These are phyloP conservation scores for Ophiocordyceps robertsii DNA, from an alignment of 2,329 filamentous ascomycete genomes.

Conservation along the genomic window DNA sequence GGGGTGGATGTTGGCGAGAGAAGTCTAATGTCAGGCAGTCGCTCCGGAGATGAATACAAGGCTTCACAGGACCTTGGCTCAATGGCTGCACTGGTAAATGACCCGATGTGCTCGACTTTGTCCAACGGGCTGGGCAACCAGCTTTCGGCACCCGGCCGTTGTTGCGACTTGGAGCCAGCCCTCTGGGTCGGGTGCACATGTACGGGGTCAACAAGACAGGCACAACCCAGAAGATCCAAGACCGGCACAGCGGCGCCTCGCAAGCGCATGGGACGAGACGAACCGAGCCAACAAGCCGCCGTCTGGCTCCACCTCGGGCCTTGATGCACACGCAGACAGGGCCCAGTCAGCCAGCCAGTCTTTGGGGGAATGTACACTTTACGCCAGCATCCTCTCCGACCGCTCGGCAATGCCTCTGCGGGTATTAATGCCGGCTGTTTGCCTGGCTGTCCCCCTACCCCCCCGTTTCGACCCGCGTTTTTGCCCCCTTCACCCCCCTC, in stretches of 20 bases:
- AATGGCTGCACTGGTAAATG: neutral
- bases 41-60: neutral
- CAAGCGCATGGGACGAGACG: neutral
- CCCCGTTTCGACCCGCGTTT: neutral
- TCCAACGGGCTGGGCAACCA: neutral
- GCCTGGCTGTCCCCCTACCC: neutral
- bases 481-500: neutral
- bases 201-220: neutral
- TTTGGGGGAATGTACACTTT: neutral
- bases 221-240: neutral
- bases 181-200: constrained; percentile 1
- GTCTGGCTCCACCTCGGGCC: neutral
- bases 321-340: neutral
- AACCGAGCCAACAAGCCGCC: neutral
- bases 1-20: neutral
- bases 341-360: neutral
- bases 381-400: neutral
- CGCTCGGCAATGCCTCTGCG: neutral
- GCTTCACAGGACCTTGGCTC: neutral
- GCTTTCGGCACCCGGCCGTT: neutral
- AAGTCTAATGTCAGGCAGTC: neutral
- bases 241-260: neutral
- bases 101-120: neutral
- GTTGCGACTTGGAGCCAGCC: neutral
- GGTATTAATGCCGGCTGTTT: neutral